phyloP scores from a whole-genome alignment of 2,329 filamentous ascomycete genomes.

The Talaromyces sp. region DNA sequence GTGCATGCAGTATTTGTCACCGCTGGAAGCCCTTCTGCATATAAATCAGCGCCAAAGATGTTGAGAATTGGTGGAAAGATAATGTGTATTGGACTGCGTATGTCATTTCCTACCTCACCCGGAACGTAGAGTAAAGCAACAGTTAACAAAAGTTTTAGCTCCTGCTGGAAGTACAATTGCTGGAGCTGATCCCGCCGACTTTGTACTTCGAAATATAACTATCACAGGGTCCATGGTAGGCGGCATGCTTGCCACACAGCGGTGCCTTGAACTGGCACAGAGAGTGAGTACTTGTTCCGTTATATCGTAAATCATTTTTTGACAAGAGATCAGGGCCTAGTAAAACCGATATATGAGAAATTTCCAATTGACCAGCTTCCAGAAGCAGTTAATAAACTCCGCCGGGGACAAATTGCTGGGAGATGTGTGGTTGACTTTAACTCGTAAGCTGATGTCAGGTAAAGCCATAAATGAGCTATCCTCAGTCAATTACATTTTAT shows the following conservation, averaged over 20 bases:
- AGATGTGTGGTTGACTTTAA: not conserved
- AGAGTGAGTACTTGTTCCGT: not conserved
- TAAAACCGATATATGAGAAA: not conserved
- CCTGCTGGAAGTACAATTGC: not conserved
- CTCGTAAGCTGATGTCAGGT: not conserved
- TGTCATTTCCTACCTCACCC: not conserved
- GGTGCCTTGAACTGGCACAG: not conserved
- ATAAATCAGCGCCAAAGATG: not conserved
- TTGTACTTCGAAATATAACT: not conserved
- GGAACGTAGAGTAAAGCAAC: not conserved
- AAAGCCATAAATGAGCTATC: not conserved
- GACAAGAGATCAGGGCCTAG: not conserved
- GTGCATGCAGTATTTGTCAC: conserved; percentile 1
- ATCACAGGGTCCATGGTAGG: not conserved
- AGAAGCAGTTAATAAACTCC: not conserved
- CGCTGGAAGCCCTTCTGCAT: not conserved
- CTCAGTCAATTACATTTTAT: not conserved
- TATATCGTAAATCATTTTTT: not conserved
- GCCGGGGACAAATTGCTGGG: not conserved
- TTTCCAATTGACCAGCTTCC: not conserved
- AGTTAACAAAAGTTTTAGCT: not conserved
- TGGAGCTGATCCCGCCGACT: not conserved
- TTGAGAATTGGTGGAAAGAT: not conserved
- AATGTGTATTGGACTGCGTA: conserved; percentile 3
- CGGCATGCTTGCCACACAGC: not conserved